Evolutionary conservation across 768 basidiomycete genomes (phyloP), one percentile per base, ranked within the genome.

Genomic region (Terana coerulea): DNA sequence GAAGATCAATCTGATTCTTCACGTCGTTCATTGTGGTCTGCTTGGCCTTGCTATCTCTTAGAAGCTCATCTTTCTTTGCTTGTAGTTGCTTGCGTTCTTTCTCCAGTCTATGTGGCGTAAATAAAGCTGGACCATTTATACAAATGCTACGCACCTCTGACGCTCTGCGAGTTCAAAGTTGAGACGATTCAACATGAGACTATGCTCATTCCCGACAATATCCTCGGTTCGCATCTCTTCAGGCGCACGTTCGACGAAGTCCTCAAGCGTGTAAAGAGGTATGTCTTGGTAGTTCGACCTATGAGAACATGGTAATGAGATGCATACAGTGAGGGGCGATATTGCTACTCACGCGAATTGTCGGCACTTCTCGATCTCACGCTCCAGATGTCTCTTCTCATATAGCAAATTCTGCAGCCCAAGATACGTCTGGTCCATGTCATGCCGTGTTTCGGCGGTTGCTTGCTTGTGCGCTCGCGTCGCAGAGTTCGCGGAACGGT

Each of bases 271-370:
- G 66, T 91, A 84, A 36, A 94, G 69, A 3, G 88, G 83, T 8
- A 95, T 76, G 56, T 93, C 91, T 70, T 94, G 92, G 66, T 92
- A 92, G 50, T 91, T 84, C 25, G 90, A 92, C 19, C 92, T 94
- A 55, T 9, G 21, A 17, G 12, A 26, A 12, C 33, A 24, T 9
- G 19, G 26, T 43, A 48, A 9, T 10, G 17, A 26, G 12, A 11
- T 17, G 14, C 29, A 25, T 45, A 55, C 39, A 49, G 36, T 37
- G 26, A 37, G 45, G 37, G 21, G 21, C 24, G 14, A 12, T 43
- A 19, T 5, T 26, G 4, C 30, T 12, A 76, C 88, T 61, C 64
- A 93, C 91, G 88, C 89, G 63, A 92, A 95, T 64, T 94, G 91
- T 42, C 89, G 80, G 69, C 92, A 95, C 64, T 93, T 92, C 60